phyloP scores from a whole-genome alignment of 257 asterid species.

The Echium plantagineum region DNA sequence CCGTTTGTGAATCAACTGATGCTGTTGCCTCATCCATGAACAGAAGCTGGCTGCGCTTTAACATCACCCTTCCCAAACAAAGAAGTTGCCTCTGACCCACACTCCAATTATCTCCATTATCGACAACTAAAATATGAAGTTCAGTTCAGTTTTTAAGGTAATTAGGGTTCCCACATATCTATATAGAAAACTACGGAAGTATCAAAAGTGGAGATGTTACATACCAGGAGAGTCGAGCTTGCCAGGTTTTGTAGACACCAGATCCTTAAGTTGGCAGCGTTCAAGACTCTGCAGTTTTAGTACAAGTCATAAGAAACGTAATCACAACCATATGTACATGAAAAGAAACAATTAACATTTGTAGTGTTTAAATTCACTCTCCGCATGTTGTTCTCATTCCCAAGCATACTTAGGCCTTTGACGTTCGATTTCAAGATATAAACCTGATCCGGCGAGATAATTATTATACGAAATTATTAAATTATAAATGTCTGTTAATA shows the following conservation, averaged over 20 bases:
- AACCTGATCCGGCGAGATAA: no score
- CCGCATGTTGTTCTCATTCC: no score
- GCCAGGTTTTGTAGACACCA: constrained; percentile 68
- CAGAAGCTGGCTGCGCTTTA: constrained; percentile 63
- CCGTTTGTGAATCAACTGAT: constrained; percentile 86
- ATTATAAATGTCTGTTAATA: no score
- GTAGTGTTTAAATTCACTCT: no score
- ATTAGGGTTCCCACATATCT: neutral
- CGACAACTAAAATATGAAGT: constrained; percentile 35
- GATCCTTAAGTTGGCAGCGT: constrained; percentile 96
- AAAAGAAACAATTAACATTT: neutral
- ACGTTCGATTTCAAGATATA: no score
- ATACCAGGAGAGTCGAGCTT: constrained; percentile 82
- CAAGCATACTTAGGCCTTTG: no score
- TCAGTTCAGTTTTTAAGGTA: neutral
- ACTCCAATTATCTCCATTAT: constrained; percentile 95
- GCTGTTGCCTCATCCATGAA: constrained; percentile 99
- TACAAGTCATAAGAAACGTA: neutral
- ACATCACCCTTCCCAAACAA: constrained; percentile 95
- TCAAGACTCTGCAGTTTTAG: constrained; percentile 53
- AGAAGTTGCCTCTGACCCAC: constrained; percentile 96
- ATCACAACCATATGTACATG: neutral
- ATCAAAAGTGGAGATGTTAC: neutral
- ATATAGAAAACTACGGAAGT: neutral
- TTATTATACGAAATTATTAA: no score